Conservation (phyloP, 2,329 filamentous ascomycete genomes). For the Calonectria honghensis region DNA sequence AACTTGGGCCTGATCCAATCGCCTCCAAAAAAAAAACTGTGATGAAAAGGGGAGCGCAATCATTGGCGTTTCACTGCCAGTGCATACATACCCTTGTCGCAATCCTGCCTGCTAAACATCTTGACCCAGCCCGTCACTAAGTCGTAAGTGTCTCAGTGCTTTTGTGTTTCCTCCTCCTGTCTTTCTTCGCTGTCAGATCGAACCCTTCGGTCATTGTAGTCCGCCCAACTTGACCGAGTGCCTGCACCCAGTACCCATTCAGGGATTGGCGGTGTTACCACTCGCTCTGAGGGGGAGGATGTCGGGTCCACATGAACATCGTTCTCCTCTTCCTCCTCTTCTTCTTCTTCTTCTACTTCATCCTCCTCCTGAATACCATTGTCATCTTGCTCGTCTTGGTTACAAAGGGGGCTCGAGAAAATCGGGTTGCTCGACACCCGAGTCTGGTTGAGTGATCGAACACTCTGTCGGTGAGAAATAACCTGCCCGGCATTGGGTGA, state of each 20-base stretch:
- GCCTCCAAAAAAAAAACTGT: background rate
- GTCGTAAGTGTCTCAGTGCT: conserved; percentile 45
- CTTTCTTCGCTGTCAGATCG: conserved; percentile 41
- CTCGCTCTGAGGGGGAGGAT: conserved; percentile 61
- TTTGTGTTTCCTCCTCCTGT: conserved; percentile 36
- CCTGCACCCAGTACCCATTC: conserved; percentile 76
- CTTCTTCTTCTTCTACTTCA: conserved; percentile 52
- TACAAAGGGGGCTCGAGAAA: conserved; percentile 68
- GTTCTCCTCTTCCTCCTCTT: conserved; percentile 50
- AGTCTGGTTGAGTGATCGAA: conserved; percentile 71
- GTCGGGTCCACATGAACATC: conserved; percentile 45
- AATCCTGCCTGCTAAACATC: conserved; percentile 44
- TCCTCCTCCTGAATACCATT: conserved; percentile 53
- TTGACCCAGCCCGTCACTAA: conserved; percentile 33
- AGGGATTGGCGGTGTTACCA: conserved; percentile 76
- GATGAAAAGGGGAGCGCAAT: background rate
- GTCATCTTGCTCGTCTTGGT: conserved; percentile 60
- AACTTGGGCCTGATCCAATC: background rate
- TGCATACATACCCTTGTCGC: conserved; percentile 26
- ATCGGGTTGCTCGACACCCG: conserved; percentile 73
- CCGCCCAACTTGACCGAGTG: conserved; percentile 69
- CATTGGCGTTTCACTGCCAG: conserved; percentile 34
- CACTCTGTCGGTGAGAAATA: conserved; percentile 72
- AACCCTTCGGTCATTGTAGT: conserved; percentile 64
- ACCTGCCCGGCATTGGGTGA: conserved; percentile 81